Conservation (phyloP, 129 eudicot genomes). For the Mikania micrantha region DNA sequence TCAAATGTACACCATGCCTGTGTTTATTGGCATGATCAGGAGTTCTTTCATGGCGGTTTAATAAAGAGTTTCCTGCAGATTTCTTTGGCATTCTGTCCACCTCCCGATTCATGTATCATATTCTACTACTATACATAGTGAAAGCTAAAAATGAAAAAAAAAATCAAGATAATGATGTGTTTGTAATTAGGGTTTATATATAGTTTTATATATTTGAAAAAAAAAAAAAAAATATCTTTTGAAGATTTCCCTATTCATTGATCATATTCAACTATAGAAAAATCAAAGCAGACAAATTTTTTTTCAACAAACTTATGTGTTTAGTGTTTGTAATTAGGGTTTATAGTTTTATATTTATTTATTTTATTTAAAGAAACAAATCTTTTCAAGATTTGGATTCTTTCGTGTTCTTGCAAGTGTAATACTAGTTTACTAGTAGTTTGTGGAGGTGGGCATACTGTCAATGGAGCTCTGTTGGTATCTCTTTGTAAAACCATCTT, state of each 20-base stretch:
- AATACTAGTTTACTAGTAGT: no score
- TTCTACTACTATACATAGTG: background rate
- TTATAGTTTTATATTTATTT: no score
- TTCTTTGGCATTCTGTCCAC: slow-evolving; percentile 99
- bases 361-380: no score
- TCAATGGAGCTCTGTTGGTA: slow-evolving; percentile 87
- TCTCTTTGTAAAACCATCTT: slow-evolving; percentile 80
- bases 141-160: background rate
- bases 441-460: slow-evolving; percentile 96
- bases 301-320: no score
- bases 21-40: background rate
- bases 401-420: no score
- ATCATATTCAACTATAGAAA: no score
- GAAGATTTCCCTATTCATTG: no score
- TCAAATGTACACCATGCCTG: background rate
- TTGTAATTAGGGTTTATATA: background rate
- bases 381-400: no score
- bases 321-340: slow-evolving; percentile 4
- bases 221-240: no score
- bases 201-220: no score
- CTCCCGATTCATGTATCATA: slow-evolving; percentile 36
- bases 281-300: no score
- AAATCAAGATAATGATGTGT: background rate
- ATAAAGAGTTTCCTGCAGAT: slow-evolving; percentile 80
- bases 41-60: slow-evolving; percentile 53